These are phyloP conservation scores for Yarrowia phangngaensis DNA, from an alignment of 805 yeast species.

Conservation along the genomic window DNA sequence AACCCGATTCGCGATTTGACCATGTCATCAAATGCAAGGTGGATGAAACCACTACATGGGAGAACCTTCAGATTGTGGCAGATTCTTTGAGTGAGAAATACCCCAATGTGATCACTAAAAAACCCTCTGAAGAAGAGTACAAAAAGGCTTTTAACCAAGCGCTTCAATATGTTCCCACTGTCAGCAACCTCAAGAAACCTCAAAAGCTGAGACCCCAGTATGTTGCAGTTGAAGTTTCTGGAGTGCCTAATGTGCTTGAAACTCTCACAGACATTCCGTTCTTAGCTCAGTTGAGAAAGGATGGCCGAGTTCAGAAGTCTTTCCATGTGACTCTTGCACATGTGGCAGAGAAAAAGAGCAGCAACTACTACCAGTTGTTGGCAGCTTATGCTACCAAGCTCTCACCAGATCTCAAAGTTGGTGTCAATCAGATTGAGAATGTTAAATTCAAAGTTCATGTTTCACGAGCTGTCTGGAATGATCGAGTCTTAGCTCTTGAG, in stretches of 20 bases:
- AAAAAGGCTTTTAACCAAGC: slow-evolving; percentile 52
- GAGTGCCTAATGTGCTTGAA: background rate
- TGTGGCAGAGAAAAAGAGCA: slow-evolving; percentile 9
- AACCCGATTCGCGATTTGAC: slow-evolving; percentile 70
- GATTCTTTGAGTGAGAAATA: slow-evolving; percentile 42
- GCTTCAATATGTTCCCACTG: slow-evolving; percentile 51
- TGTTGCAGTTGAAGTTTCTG: slow-evolving; percentile 44
- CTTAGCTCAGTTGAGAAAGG: background rate
- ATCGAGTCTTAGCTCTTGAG: slow-evolving; percentile 8
- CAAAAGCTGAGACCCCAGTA: slow-evolving; percentile 36
- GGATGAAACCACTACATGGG: slow-evolving; percentile 47
- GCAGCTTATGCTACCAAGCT: background rate
- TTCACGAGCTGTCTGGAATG: slow-evolving; percentile 6
- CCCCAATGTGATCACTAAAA: slow-evolving; percentile 44
- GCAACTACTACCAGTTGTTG: slow-evolving; percentile 13
- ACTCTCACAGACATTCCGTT: background rate
- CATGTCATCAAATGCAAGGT: slow-evolving; percentile 50
- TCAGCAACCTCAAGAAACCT: slow-evolving; percentile 40
- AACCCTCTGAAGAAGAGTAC: slow-evolving; percentile 46
- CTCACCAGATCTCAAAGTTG: background rate
- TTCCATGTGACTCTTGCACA: slow-evolving; percentile 41
- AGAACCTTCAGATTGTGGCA: slow-evolving; percentile 49
- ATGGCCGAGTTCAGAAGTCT: slow-evolving; percentile 29
- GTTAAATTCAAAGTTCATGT: slow-evolving; percentile 6
- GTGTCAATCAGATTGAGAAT: slow-evolving; percentile 3